Evolutionary conservation across 805 yeast genomes (phyloP).

Genomic region (Brettanomyces nanus): DNA sequence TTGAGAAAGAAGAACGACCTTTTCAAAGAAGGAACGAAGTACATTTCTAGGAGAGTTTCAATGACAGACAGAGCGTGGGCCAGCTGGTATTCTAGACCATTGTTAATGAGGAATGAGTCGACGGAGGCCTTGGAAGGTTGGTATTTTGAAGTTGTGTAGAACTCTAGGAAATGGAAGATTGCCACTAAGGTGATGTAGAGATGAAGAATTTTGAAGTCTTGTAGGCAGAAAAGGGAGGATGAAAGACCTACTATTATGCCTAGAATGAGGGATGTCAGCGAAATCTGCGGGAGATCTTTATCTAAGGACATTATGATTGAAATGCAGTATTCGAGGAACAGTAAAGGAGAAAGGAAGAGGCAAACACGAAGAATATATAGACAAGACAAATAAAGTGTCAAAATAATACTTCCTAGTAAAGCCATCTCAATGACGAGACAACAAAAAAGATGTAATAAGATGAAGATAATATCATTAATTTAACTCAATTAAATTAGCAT

Average conservation of each 20-base stretch:
- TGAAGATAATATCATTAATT: too few relatives aligned
- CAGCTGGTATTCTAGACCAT: conserved; percentile 47
- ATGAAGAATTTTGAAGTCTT: conserved; percentile 23
- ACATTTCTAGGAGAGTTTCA: conserved; percentile 40
- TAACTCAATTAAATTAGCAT: too few relatives aligned
- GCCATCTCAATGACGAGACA: too few relatives aligned
- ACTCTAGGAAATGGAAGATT: conserved; percentile 76
- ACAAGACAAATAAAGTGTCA: too few relatives aligned
- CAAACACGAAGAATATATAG: too few relatives aligned
- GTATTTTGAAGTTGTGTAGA: conserved; percentile 66
- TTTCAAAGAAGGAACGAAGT: conserved; percentile 33
- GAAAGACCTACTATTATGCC: conserved; percentile 37
- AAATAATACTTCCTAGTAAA: too few relatives aligned
- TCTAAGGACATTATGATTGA: too few relatives aligned
- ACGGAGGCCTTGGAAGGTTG: conserved; percentile 58
- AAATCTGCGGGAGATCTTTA: conserved; percentile 30
- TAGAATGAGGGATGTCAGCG: conserved; percentile 35
- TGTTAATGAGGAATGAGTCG: conserved; percentile 62
- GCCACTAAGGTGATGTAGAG: conserved; percentile 47
- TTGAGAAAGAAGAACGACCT: conserved; percentile 18
- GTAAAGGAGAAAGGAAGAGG: too few relatives aligned
- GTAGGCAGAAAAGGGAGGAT: conserved; percentile 18
- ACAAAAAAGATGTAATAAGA: too few relatives aligned
- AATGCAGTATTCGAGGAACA: too few relatives aligned
- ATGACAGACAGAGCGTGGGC: conserved; percentile 50